phyloP scores from a whole-genome alignment of 352 stramenopile genomes.

The Phytophthora sansomeana region DNA sequence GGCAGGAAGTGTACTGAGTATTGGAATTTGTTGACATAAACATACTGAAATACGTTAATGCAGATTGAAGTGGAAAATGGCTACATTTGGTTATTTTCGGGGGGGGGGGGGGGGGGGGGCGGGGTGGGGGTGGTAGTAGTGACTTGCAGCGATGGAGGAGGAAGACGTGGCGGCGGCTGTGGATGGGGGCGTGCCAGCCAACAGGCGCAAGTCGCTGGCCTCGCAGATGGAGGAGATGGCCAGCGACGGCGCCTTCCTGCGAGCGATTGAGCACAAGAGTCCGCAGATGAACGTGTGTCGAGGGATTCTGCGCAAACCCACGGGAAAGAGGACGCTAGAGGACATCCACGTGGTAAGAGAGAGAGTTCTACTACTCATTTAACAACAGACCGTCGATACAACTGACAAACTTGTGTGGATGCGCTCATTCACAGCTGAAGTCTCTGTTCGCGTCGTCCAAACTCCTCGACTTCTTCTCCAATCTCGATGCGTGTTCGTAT shows the following conservation, averaged over 20 bases:
- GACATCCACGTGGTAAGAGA: conserved; percentile 70
- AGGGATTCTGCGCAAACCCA: conserved; percentile 58
- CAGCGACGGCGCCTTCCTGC: conserved; percentile 49
- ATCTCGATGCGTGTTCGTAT: conserved; percentile 76
- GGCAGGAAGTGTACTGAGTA: no score
- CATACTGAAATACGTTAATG: background rate
- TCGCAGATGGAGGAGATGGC: conserved; percentile 54
- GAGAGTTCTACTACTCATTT: background rate
- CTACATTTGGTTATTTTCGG: conserved; percentile 15
- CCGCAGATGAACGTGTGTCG: conserved; percentile 62
- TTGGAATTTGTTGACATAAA: no score
- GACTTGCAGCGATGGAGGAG: conserved; percentile 15
- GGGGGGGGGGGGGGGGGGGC: no score
- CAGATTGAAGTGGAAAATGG: conserved; percentile 24
- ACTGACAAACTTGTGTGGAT: background rate
- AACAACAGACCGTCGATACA: background rate
- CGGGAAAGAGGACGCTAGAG: conserved; percentile 68
- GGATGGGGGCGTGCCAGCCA: background rate
- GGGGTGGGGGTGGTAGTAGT: background rate
- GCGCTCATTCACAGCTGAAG: conserved; percentile 63
- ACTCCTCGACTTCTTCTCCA: conserved; percentile 83
- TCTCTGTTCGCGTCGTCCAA: conserved; percentile 75
- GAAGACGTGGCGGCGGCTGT: background rate
- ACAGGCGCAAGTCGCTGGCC: conserved; percentile 52
- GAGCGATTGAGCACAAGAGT: conserved; percentile 52